Percentiles rank a stretch among this genome's conserved stretches.
phyloP scores from a whole-genome alignment of 345 rosid genomes.

The Orychophragmus violaceus region DNA sequence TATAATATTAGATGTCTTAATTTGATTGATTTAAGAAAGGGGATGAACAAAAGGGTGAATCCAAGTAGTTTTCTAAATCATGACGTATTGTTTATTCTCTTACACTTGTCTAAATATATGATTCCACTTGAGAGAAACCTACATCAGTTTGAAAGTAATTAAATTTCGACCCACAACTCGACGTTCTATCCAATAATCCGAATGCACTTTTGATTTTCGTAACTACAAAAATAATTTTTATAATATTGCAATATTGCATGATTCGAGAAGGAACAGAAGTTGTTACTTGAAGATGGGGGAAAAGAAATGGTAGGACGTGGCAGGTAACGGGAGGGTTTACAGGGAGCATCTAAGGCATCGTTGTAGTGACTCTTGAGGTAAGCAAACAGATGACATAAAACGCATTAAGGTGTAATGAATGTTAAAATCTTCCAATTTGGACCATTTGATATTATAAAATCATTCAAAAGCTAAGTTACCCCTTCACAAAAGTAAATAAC shows the following conservation, averaged over 20 bases:
- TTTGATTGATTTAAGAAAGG: too few species aligned
- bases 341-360: neutral
- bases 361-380: slow-evolving; percentile 19
- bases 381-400: slow-evolving; percentile 28
- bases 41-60: too few species aligned
- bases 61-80: too few species aligned
- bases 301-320: slow-evolving; percentile 14
- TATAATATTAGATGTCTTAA: too few species aligned
- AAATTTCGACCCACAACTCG: neutral
- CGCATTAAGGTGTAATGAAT: slow-evolving; percentile 19
- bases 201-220: neutral
- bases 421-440: slow-evolving; percentile 16
- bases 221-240: neutral
- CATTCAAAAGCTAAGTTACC: slow-evolving; percentile 28
- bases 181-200: neutral
- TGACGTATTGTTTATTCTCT: too few species aligned
- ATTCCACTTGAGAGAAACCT: neutral
- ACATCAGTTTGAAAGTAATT: neutral
- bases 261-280: slow-evolving; percentile 19
- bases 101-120: too few species aligned
- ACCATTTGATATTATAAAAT: slow-evolving; percentile 9
- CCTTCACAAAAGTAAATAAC: slow-evolving; percentile 20
- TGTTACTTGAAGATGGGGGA: slow-evolving; percentile 17
- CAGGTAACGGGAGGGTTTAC: neutral
- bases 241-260: neutral